Evolutionary conservation across 306 rosid genomes (phyloP).

Genomic region (Argentina anserina): DNA sequence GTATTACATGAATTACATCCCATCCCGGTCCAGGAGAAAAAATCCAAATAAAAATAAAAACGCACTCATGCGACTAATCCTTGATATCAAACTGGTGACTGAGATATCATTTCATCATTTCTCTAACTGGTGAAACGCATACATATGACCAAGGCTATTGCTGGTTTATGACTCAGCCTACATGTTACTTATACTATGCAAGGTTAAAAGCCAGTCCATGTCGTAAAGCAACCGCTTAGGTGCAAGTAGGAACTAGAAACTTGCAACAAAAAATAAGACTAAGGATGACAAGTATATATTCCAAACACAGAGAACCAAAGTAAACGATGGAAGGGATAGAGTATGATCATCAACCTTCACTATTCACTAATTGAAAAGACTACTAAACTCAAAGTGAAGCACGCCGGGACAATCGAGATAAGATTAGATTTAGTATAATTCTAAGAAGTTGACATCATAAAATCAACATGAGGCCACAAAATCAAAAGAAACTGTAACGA

Average conservation of each 20-base stretch:
- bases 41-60: background rate
- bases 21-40: background rate
- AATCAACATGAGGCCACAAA: background rate
- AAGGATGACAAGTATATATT: background rate
- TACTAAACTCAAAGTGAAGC: background rate
- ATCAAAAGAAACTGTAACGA: background rate
- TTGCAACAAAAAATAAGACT: background rate
- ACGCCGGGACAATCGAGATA: background rate
- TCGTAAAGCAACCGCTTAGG: background rate
- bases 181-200: background rate
- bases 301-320: background rate
- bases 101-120: background rate
- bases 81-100: constrained; percentile 6
- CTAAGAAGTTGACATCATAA: background rate
- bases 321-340: background rate
- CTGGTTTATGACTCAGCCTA: background rate
- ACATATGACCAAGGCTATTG: background rate
- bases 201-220: background rate
- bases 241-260: background rate
- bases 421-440: background rate
- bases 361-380: background rate
- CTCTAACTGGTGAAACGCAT: background rate
- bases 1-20: constrained; percentile 9
- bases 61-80: background rate
- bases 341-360: background rate